A percentile compares a stretch with the other conserved stretches of the same genome.
phyloP scores from a whole-genome alignment of 1,284 basidiomycete genomes.

The Ganoderma meredithae region DNA sequence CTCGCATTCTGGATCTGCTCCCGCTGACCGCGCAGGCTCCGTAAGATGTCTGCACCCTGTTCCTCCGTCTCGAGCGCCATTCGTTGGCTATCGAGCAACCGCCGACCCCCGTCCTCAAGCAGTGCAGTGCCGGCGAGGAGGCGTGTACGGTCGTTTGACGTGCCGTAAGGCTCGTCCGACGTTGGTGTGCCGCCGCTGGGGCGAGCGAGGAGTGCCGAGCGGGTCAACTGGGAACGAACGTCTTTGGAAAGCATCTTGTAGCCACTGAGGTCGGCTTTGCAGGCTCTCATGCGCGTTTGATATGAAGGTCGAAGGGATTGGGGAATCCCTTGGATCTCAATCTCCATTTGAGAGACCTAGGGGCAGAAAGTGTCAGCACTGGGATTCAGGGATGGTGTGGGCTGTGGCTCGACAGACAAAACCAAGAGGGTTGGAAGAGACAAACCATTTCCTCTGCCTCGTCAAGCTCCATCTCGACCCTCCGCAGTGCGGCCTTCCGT shows the following conservation, averaged over 20 bases:
- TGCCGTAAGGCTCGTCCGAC: slow-evolving; percentile 83
- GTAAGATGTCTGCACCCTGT: slow-evolving; percentile 92
- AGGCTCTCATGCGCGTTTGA: slow-evolving; percentile 72
- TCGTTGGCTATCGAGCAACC: slow-evolving; percentile 90
- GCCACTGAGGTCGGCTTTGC: slow-evolving; percentile 76
- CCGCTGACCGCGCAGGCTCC: slow-evolving; percentile 86
- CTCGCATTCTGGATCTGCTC: slow-evolving; percentile 96
- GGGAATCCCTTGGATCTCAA: slow-evolving; percentile 97
- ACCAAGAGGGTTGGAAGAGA: slow-evolving; percentile 31
- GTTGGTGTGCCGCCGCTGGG: slow-evolving; percentile 55
- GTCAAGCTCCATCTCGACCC: slow-evolving; percentile 95
- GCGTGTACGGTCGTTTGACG: slow-evolving; percentile 73
- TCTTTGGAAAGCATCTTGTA: slow-evolving; percentile 85
- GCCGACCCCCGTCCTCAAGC: slow-evolving; percentile 80
- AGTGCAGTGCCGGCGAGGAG: slow-evolving; percentile 78
- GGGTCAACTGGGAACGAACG: slow-evolving; percentile 61
- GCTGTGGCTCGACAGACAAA: neutral
- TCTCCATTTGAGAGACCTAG: slow-evolving; percentile 98
- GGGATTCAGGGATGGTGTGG: neutral
- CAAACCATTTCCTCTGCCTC: slow-evolving; percentile 96
- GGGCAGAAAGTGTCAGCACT: slow-evolving; percentile 19
- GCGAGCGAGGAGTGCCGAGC: slow-evolving; percentile 64
- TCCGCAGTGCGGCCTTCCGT: slow-evolving; percentile 81
- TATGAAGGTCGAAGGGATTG: slow-evolving; percentile 82
- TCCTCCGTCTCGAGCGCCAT: slow-evolving; percentile 97